A percentile compares a stretch with the other conserved stretches of the same genome.
phyloP scores from a whole-genome alignment of 352 stramenopile species.

The Phytopythium helicoides region DNA sequence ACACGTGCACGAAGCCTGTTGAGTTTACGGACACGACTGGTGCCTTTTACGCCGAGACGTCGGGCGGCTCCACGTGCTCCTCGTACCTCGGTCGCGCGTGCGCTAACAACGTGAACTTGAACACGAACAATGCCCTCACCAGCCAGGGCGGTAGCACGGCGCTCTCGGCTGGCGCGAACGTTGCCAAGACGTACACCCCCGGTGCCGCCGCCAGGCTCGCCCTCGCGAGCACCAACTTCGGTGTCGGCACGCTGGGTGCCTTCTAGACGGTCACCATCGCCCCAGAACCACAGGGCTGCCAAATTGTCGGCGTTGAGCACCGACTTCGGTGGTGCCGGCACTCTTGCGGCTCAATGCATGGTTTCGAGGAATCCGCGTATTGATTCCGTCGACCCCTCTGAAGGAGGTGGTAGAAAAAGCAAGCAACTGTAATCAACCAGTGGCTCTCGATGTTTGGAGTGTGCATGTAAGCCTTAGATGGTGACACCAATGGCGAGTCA shows the following conservation, averaged over 20 bases:
- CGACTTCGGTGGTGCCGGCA: no score
- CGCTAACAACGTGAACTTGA: slow-evolving; percentile 10
- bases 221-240: slow-evolving; percentile 19
- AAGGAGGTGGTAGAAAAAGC: no score
- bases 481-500: no score
- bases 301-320: slow-evolving; percentile 2
- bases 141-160: slow-evolving; percentile 16
- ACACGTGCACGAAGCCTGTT: slow-evolving; percentile 21
- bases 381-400: no score
- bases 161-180: slow-evolving; percentile 10
- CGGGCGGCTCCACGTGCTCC: slow-evolving; percentile 12
- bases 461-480: no score
- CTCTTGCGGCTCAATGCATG: no score
- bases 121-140: slow-evolving; percentile 15
- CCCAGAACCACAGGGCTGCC: no score
- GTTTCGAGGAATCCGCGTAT: no score
- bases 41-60: slow-evolving; percentile 11
- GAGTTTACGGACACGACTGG: slow-evolving; percentile 11
- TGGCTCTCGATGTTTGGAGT: no score
- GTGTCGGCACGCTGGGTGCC: slow-evolving; percentile 21
- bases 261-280: not conserved
- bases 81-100: slow-evolving; percentile 16
- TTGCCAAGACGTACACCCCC: slow-evolving; percentile 15
- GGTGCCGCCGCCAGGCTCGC: slow-evolving; percentile 11
- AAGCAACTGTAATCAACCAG: no score